Percentiles rank a stretch among this genome's conserved stretches.
Conservation (phyloP, 164 flowering plant genomes). For the Liquidambar formosana region DNA sequence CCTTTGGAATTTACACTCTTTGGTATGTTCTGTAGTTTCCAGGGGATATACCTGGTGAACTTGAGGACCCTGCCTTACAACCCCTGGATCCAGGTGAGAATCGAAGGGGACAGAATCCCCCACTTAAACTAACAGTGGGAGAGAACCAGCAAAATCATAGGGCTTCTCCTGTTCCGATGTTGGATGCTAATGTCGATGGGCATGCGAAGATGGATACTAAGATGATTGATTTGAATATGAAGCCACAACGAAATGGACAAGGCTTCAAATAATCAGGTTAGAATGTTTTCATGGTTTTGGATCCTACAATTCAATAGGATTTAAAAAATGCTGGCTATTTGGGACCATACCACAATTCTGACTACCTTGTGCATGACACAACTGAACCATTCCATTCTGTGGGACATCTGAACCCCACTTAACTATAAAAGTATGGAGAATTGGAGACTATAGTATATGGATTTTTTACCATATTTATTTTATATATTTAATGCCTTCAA, state of each 20-base stretch:
- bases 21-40: slow-evolving; percentile 37
- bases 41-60: slow-evolving; percentile 30
- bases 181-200: slow-evolving; percentile 29
- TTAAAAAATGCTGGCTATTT: no score
- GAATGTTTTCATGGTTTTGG: background rate
- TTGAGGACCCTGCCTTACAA: slow-evolving; percentile 24
- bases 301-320: background rate
- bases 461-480: background rate
- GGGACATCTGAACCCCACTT: background rate
- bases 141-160: slow-evolving; percentile 29
- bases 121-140: slow-evolving; percentile 1
- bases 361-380: background rate
- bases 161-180: slow-evolving; percentile 11
- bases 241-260: slow-evolving; percentile 38
- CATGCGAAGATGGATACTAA: slow-evolving; percentile 21
- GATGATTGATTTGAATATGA: slow-evolving; percentile 44
- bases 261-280: slow-evolving; percentile 37
- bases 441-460: background rate
- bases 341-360: background rate
- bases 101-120: slow-evolving; percentile 22
- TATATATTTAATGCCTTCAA: background rate
- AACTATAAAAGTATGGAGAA: background rate
- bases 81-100: slow-evolving; percentile 21
- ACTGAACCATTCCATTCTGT: background rate
- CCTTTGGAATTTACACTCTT: background rate